Evolutionary conservation across 768 basidiomycete species (phyloP).

Genomic region (Kwoniella bestiolae): DNA sequence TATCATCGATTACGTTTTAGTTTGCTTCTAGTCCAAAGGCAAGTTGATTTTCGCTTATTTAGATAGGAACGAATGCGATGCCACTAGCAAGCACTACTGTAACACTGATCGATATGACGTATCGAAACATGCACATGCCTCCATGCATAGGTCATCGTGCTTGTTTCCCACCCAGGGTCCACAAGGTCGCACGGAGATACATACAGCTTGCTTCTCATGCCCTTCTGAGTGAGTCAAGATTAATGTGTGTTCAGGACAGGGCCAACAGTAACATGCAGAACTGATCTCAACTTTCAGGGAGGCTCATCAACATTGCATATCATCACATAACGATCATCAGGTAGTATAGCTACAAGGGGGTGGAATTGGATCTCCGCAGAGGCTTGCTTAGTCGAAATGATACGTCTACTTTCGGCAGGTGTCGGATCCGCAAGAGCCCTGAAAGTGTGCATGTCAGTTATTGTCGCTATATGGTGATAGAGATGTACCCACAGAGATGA

Average conservation of each 20-base stretch:
- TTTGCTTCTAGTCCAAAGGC: background rate
- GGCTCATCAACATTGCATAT: no score
- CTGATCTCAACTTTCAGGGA: no score
- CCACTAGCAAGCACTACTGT: background rate
- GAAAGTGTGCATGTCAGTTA: background rate
- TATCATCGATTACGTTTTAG: background rate
- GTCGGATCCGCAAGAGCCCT: constrained; percentile 4
- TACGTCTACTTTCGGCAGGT: no score
- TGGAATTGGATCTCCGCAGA: no score
- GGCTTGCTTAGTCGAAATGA: no score
- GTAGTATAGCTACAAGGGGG: no score
- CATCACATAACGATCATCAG: no score
- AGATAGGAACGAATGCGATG: background rate
- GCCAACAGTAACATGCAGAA: no score
- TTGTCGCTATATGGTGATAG: background rate
- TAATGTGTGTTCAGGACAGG: no score
- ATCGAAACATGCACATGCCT: background rate
- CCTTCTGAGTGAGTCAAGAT: no score
- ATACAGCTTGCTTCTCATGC: no score
- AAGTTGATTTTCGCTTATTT: background rate
- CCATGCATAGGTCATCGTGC: background rate
- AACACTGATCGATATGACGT: constrained; percentile 5
- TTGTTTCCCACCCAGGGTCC: background rate
- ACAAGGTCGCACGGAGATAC: background rate
- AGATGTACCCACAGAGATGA: constrained; percentile 8